A percentile compares a stretch with the other conserved stretches of the same genome.
Conservation (phyloP, 345 rosid species). For the Psidium guajava region DNA sequence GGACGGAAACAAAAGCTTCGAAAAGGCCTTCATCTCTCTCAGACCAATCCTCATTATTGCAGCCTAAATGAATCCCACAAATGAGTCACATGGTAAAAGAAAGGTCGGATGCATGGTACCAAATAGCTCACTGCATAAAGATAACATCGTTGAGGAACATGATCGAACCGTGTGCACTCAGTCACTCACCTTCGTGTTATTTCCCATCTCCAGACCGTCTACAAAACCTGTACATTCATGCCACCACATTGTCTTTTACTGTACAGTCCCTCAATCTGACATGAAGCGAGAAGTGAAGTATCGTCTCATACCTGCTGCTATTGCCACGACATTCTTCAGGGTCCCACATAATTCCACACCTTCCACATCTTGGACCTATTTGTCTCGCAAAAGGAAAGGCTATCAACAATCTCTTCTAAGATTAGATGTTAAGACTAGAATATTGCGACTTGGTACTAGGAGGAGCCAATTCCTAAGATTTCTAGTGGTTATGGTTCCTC, state of each 20-base stretch:
- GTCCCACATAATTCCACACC: conserved; percentile 97
- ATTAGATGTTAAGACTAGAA: not conserved
- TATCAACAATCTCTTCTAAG: not conserved
- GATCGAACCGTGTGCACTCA: not conserved
- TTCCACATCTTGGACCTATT: conserved; percentile 81
- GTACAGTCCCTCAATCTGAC: not conserved
- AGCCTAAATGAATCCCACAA: conserved; percentile 37
- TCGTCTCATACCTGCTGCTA: conserved; percentile 58
- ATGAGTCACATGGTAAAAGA: not conserved
- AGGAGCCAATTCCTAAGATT: not conserved
- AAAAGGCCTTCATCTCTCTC: conserved; percentile 86
- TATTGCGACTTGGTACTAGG: not conserved
- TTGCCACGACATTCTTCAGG: conserved; percentile 89
- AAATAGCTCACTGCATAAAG: not conserved
- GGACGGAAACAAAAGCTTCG: conserved; percentile 72
- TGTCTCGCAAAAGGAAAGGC: not conserved
- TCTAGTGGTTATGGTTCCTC: not conserved
- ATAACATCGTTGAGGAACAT: not conserved
- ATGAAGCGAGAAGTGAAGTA: not conserved
- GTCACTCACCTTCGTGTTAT: conserved; percentile 70
- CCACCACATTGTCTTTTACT: not conserved
- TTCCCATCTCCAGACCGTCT: conserved; percentile 95
- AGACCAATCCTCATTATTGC: conserved; percentile 96
- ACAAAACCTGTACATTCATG: conserved; percentile 55
- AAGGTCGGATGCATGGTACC: not conserved